phyloP scores from a whole-genome alignment of 2,329 filamentous ascomycete genomes.

The Fusarium concolor region DNA sequence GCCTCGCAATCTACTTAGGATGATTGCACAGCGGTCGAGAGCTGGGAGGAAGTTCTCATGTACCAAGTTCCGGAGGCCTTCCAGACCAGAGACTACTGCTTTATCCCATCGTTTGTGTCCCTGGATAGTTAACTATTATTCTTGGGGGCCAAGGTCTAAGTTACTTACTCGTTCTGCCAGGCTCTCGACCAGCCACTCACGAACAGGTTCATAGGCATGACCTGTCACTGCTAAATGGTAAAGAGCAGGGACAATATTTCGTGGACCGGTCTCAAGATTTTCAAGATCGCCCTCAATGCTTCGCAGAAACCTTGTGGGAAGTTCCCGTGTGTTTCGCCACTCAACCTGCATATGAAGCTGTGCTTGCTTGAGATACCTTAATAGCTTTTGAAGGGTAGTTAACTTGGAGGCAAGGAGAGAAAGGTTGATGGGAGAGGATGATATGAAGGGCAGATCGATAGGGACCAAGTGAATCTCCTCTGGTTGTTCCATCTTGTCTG shows the following conservation, averaged over 20 bases:
- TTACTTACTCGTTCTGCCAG: slow-evolving; percentile 77
- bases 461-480: slow-evolving; percentile 69
- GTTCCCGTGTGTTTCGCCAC: slow-evolving; percentile 83
- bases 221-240: slow-evolving; percentile 89
- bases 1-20: slow-evolving; percentile 84
- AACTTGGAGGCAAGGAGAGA: slow-evolving; percentile 88
- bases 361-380: slow-evolving; percentile 86
- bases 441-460: slow-evolving; percentile 86
- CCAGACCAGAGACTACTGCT: slow-evolving; percentile 80
- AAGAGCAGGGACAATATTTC: slow-evolving; percentile 76
- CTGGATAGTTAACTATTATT: slow-evolving; percentile 55
- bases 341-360: slow-evolving; percentile 83
- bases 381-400: slow-evolving; percentile 85
- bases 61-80: slow-evolving; percentile 79
- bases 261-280: slow-evolving; percentile 66
- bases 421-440: slow-evolving; percentile 81
- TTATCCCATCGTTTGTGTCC: slow-evolving; percentile 97
- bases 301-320: slow-evolving; percentile 81
- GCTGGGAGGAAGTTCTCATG: slow-evolving; percentile 92
- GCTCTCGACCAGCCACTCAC: slow-evolving; percentile 90
- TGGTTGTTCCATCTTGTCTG: slow-evolving; percentile 50
- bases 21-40: slow-evolving; percentile 82
- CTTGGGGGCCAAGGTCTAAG: background rate
- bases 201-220: slow-evolving; percentile 78
- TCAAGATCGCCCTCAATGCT: slow-evolving; percentile 81